Percentiles rank a stretch among this genome's conserved stretches.
Evolutionary conservation across 768 basidiomycete genomes (phyloP).

Genomic region (Tremella yokohamensis): DNA sequence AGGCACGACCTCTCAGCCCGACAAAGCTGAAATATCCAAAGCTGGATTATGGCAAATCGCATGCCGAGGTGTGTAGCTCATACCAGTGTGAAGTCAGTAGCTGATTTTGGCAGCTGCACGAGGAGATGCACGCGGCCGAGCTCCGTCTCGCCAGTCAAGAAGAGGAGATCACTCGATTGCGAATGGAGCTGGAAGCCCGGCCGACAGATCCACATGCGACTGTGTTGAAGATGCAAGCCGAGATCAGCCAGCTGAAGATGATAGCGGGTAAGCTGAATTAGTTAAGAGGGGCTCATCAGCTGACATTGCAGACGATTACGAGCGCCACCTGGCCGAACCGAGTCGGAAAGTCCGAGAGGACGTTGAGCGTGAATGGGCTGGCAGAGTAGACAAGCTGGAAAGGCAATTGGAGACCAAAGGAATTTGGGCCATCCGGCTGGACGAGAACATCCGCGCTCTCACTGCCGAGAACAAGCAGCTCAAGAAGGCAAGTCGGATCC

Average conservation of each 20-base stretch:
- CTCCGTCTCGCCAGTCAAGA: slow-evolving; percentile 75
- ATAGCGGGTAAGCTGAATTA: slow-evolving; percentile 38
- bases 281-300: background rate
- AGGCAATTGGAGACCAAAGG: slow-evolving; percentile 34
- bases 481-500: background rate
- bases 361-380: slow-evolving; percentile 46
- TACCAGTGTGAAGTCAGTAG: background rate
- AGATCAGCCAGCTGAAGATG: slow-evolving; percentile 72
- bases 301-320: slow-evolving; percentile 44
- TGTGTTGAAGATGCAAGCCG: slow-evolving; percentile 68
- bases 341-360: slow-evolving; percentile 47
- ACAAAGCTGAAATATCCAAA: slow-evolving; percentile 65
- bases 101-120: slow-evolving; percentile 62
- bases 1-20: slow-evolving; percentile 72
- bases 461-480: slow-evolving; percentile 36
- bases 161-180: slow-evolving; percentile 76
- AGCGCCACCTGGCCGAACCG: slow-evolving; percentile 45
- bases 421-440: slow-evolving; percentile 44
- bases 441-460: slow-evolving; percentile 42
- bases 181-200: slow-evolving; percentile 69
- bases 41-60: slow-evolving; percentile 69
- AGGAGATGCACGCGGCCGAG: slow-evolving; percentile 76
- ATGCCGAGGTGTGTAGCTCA: slow-evolving; percentile 64
- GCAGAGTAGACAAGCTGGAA: slow-evolving; percentile 37
- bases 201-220: slow-evolving; percentile 72